Conservation (phyloP, 805 yeast species). For the Myxozyma geophila region DNA sequence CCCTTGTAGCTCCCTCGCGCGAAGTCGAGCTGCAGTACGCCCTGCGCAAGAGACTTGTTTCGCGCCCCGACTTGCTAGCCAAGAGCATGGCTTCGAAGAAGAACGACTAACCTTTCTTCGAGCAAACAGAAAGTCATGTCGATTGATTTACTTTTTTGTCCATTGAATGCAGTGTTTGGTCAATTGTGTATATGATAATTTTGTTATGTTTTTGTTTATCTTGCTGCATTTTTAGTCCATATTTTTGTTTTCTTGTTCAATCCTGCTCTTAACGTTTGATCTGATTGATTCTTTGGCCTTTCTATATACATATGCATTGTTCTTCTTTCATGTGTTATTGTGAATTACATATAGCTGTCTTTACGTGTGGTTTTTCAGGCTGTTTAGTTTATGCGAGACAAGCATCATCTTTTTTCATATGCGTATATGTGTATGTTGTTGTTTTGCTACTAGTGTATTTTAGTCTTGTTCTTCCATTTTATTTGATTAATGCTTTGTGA, state of each 20-base stretch:
- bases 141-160: neutral
- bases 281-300: neutral
- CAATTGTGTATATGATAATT: neutral
- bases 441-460: neutral
- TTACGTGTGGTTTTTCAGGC: neutral
- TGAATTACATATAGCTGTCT: too few relatives aligned
- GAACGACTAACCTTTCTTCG: constrained; percentile 8
- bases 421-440: neutral
- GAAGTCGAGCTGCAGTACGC: constrained; percentile 30
- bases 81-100: constrained; percentile 16
- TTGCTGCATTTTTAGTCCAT: neutral
- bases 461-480: neutral
- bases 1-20: constrained; percentile 24
- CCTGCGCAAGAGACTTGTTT: constrained; percentile 33
- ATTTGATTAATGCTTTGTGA: too few relatives aligned
- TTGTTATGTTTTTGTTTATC: neutral
- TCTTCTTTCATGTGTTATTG: neutral
- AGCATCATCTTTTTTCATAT: neutral
- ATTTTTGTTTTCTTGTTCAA: neutral
- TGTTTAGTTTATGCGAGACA: too few relatives aligned
- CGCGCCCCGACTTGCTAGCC: constrained; percentile 21
- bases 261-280: neutral
- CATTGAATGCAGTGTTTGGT: neutral
- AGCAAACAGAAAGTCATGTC: neutral
- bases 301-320: neutral